phyloP scores from a whole-genome alignment of 1,284 basidiomycete genomes.

The Schizopora paradoxa region DNA sequence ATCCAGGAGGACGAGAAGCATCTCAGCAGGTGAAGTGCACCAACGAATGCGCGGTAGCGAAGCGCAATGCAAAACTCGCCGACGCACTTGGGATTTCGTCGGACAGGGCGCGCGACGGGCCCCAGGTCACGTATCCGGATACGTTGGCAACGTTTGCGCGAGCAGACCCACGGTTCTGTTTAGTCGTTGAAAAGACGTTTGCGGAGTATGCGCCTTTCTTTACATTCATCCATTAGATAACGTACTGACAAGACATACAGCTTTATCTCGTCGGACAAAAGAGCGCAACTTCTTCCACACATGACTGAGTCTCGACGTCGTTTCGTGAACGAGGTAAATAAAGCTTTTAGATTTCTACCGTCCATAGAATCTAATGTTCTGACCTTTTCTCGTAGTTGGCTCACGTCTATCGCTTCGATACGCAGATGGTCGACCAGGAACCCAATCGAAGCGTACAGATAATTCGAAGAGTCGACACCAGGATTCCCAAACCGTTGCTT shows the following conservation, averaged over 20 bases:
- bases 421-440: slow-evolving; percentile 80
- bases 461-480: slow-evolving; percentile 73
- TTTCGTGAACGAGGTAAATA: slow-evolving; percentile 68
- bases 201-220: slow-evolving; percentile 50
- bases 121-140: slow-evolving; percentile 47
- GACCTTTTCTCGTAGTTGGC: slow-evolving; percentile 46
- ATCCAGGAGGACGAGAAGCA: slow-evolving; percentile 37
- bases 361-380: not conserved
- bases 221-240: not conserved
- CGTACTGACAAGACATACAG: slow-evolving; percentile 30
- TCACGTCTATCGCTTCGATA: slow-evolving; percentile 72
- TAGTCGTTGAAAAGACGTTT: slow-evolving; percentile 73
- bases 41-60: slow-evolving; percentile 74
- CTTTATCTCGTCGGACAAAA: slow-evolving; percentile 65
- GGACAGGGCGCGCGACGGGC: slow-evolving; percentile 30
- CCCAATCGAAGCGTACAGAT: slow-evolving; percentile 77
- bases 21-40: slow-evolving; percentile 63
- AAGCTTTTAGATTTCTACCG: slow-evolving; percentile 3
- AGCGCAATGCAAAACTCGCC: slow-evolving; percentile 81
- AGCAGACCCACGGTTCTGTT: slow-evolving; percentile 62
- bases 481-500: slow-evolving; percentile 66
- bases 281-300: slow-evolving; percentile 70
- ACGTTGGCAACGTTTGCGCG: slow-evolving; percentile 59
- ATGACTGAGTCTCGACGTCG: slow-evolving; percentile 76
- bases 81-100: slow-evolving; percentile 80